These are phyloP conservation scores for Luzula sylvatica DNA, from an alignment of 176 grass and related monocot species.

Conservation along the genomic window DNA sequence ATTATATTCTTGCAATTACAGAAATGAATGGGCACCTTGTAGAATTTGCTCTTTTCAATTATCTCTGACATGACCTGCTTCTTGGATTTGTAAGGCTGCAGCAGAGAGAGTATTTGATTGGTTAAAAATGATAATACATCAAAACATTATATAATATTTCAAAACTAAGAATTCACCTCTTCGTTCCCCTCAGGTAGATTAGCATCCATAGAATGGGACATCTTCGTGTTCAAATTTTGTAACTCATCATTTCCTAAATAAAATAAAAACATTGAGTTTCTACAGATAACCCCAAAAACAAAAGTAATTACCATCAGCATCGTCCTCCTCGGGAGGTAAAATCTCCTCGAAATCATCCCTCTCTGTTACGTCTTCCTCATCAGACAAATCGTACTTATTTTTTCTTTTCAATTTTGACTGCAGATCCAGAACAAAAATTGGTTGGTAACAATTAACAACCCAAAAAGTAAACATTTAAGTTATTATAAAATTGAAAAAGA, in stretches of 20 bases:
- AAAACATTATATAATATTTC: not conserved
- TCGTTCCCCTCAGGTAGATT: conserved; percentile 26
- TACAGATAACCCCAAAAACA: not conserved
- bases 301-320: conserved; percentile 40
- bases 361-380: conserved; percentile 51
- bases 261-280: conserved; percentile 3
- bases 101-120: conserved; percentile 2
- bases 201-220: conserved; percentile 30
- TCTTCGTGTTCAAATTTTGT: conserved; percentile 30
- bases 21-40: conserved; percentile 41
- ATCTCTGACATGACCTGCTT: conserved; percentile 98
- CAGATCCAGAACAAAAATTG: conserved; percentile 8
- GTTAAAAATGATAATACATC: not conserved
- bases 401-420: conserved; percentile 68
- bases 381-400: conserved; percentile 85
- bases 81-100: conserved; percentile 71
- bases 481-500: not conserved
- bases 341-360: conserved; percentile 95
- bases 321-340: conserved; percentile 50
- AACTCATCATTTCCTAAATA: conserved; percentile 12
- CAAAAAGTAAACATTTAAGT: conserved; percentile 2
- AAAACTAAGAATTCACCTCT: conserved; percentile 29
- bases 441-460: no score
- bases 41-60: conserved; percentile 97
- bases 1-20: not conserved